Evolutionary conservation across 441 rosid genomes (phyloP), one percentile per base, ranked within the genome.

Genomic region (Arabidopsis hybrid): DNA sequence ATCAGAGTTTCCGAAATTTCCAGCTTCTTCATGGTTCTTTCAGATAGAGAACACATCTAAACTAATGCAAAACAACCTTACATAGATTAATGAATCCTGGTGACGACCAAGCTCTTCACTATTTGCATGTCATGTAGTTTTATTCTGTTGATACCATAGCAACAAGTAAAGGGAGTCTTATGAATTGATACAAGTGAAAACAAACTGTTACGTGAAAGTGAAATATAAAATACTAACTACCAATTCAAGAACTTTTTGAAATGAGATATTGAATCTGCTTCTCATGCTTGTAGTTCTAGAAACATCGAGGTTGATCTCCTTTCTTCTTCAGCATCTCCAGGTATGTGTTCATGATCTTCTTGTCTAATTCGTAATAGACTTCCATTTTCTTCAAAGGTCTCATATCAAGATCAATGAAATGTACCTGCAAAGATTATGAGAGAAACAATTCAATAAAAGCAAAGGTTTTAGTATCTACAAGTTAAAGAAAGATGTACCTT

Each of bases 361-460:
- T 85, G 80, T 92, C 97, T 80, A 85, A 40, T 65, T 81, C 73
- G 73, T 85, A 92, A 79, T 88, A 87, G 59, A 79, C 55, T 65
- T 87, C 95, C 85, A 92, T 88, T 84, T 89, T 95, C 83, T 81
- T 87, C 66, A 92, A 78, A 56, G 91, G 92, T 78, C 87, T 95
- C 89, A 95, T 79, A 85, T 95, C 97, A 84, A 95, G 82, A 83
- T 95, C 97, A 72, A 92, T 85, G 83, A 92, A 89, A 74, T 75
- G 80, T 56, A 80, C 95, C 97, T 95, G 76, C 11, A 46, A 29
- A 51, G 42, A 18, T 7, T 42, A 49, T 46, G 18, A 61, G 13
- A 18, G 14, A 21, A 49, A 49, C 32, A 35, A 0, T 8, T 38
- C 10, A 60, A 67, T 3, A 42, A 35, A 71, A 32, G 40, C 47